Evolutionary conservation across 225 moss, liverwort and hornwort species (phyloP).

Genomic region (Rhytidiadelphus loreus): DNA sequence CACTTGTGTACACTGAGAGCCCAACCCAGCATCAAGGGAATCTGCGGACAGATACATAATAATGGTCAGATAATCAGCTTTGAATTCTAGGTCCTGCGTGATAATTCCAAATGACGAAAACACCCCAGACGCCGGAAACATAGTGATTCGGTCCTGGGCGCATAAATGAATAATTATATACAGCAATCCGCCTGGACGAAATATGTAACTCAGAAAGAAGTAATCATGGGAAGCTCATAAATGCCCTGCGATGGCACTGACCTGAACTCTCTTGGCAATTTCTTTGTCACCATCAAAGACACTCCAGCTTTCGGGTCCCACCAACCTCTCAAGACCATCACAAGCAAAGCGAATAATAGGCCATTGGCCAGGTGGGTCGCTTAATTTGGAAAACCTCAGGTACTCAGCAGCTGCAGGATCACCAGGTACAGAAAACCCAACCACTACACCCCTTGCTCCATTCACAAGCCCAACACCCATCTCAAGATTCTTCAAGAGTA

Average conservation of each 20-base stretch:
- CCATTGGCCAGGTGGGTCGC: conserved; percentile 56
- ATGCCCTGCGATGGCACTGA: not conserved
- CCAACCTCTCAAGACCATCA: conserved; percentile 45
- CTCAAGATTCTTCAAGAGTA: conserved; percentile 85
- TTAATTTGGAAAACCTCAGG: conserved; percentile 13
- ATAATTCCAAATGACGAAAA: not conserved
- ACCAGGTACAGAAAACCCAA: conserved; percentile 60
- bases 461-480: conserved; percentile 71
- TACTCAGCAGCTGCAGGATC: conserved; percentile 37
- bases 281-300: conserved; percentile 65
- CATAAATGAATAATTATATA: not conserved
- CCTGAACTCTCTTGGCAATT: conserved; percentile 74
- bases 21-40: conserved; percentile 81
- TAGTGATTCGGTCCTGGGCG: not conserved
- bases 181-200: not conserved
- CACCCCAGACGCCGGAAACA: not conserved
- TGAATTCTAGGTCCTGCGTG: not conserved
- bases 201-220: not conserved
- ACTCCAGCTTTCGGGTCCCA: conserved; percentile 75
- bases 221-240: not conserved
- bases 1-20: conserved; percentile 95
- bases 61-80: not conserved
- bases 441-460: conserved; percentile 85
- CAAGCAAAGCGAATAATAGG: conserved; percentile 77
- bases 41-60: not conserved